phyloP scores from a whole-genome alignment of 257 asterid genomes.

The Knoxia roxburghii region DNA sequence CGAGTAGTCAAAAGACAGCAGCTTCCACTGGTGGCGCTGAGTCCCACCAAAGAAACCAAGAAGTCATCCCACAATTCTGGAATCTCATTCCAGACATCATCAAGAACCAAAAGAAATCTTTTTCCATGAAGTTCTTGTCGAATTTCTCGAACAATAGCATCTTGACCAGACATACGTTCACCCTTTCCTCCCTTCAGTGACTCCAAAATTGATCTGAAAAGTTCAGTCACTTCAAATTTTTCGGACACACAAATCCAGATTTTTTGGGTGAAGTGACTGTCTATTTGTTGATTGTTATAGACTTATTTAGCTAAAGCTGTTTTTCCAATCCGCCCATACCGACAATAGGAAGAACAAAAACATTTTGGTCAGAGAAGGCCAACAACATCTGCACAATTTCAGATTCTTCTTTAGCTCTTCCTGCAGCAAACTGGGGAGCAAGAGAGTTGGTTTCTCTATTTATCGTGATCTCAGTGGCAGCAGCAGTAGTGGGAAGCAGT shows the following conservation, averaged over 20 bases:
- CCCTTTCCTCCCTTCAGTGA: not conserved
- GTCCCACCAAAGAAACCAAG: not conserved
- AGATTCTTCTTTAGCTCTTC: slow-evolving; percentile 2
- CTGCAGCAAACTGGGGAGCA: not conserved
- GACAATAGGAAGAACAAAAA: slow-evolving; percentile 3
- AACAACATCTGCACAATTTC: not conserved
- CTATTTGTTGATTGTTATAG: not conserved
- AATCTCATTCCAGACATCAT: not conserved
- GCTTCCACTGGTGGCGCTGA: not conserved
- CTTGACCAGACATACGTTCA: not conserved
- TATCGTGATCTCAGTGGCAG: not conserved
- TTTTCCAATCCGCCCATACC: slow-evolving; percentile 6
- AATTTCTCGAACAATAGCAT: not conserved
- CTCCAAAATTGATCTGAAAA: not conserved
- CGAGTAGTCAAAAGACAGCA: slow-evolving; percentile 9
- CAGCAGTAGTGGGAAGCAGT: not conserved
- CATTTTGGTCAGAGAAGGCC: not conserved
- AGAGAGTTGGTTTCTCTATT: slow-evolving; percentile 5
- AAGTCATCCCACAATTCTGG: not conserved
- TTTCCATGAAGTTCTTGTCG: not conserved
- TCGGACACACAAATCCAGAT: slow-evolving; percentile 5
- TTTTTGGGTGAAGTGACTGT: not conserved
- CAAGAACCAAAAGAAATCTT: not conserved
- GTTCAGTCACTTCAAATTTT: not conserved
- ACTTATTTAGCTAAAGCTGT: slow-evolving; percentile 2